phyloP scores from a whole-genome alignment of 805 yeast species.

The Isabelozyma pseudorhagii region DNA sequence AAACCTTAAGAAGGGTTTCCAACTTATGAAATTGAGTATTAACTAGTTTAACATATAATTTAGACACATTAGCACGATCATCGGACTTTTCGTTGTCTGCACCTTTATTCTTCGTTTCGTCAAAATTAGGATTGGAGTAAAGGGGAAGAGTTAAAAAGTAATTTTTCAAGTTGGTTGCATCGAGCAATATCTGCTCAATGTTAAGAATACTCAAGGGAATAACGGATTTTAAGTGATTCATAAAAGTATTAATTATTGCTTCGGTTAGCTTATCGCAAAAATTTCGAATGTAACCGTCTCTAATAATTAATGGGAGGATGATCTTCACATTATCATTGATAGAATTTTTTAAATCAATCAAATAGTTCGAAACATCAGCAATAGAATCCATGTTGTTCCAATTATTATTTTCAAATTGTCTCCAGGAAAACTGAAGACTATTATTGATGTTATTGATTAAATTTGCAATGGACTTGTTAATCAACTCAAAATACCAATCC shows the following conservation, averaged over 20 bases:
- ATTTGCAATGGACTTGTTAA: constrained; percentile 54
- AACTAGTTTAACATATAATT: constrained; percentile 41
- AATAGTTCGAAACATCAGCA: constrained; percentile 69
- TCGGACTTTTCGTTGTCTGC: constrained; percentile 10
- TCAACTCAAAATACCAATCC: constrained; percentile 53
- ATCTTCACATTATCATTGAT: constrained; percentile 43
- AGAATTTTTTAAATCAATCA: constrained; percentile 51
- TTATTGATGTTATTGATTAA: constrained; percentile 56
- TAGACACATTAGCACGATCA: constrained; percentile 15
- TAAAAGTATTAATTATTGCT: constrained; percentile 50
- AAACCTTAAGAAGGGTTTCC: constrained; percentile 65
- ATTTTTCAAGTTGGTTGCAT: constrained; percentile 61
- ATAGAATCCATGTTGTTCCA: constrained; percentile 68
- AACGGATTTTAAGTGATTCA: constrained; percentile 54
- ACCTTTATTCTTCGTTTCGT: constrained; percentile 16
- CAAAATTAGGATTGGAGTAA: constrained; percentile 35
- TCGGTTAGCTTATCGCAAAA: constrained; percentile 78
- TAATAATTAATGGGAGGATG: constrained; percentile 57
- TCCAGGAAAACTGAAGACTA: constrained; percentile 72
- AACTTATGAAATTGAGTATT: constrained; percentile 39
- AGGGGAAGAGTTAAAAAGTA: constrained; percentile 46
- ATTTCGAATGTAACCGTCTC: constrained; percentile 69
- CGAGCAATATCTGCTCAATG: constrained; percentile 80
- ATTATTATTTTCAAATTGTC: constrained; percentile 72
- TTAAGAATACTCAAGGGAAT: constrained; percentile 65